These are phyloP conservation scores for Drosera spatulata DNA, from an alignment of 179 eudicot genomes.

Conservation along the genomic window DNA sequence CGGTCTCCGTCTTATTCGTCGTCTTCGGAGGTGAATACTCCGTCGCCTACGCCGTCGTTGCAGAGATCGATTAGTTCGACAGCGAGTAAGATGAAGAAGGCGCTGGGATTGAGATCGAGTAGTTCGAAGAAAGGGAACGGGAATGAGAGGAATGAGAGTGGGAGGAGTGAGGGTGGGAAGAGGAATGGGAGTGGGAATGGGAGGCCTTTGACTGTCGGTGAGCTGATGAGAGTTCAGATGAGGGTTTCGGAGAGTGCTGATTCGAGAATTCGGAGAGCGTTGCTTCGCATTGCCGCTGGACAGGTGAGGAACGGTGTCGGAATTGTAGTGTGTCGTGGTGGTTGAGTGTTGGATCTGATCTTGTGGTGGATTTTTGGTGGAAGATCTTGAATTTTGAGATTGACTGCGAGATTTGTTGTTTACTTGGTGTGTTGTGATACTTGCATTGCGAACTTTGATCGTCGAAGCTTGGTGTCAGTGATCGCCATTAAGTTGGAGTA, in stretches of 20 bases:
- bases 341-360: background rate
- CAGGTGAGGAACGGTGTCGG: conserved; percentile 37
- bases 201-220: conserved; percentile 65
- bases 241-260: conserved; percentile 59
- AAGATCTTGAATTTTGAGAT: background rate
- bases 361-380: background rate
- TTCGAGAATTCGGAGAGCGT: conserved; percentile 71
- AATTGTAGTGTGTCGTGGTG: background rate
- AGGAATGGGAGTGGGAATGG: conserved; percentile 13
- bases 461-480: too few relatives aligned
- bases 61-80: conserved; percentile 62
- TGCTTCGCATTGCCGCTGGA: conserved; percentile 78
- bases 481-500: too few relatives aligned
- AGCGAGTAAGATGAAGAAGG: conserved; percentile 89
- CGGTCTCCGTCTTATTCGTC: conserved; percentile 6
- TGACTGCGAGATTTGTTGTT: background rate
- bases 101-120: conserved; percentile 68
- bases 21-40: background rate
- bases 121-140: conserved; percentile 17
- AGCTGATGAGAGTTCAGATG: conserved; percentile 90
- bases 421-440: background rate
- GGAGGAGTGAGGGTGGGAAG: conserved; percentile 27
- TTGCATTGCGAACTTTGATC: too few relatives aligned
- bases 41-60: conserved; percentile 16
- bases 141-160: conserved; percentile 22